Base-by-base conservation (phyloP, 306 rosid genomes). In the Arachis stenosperma region DNA sequence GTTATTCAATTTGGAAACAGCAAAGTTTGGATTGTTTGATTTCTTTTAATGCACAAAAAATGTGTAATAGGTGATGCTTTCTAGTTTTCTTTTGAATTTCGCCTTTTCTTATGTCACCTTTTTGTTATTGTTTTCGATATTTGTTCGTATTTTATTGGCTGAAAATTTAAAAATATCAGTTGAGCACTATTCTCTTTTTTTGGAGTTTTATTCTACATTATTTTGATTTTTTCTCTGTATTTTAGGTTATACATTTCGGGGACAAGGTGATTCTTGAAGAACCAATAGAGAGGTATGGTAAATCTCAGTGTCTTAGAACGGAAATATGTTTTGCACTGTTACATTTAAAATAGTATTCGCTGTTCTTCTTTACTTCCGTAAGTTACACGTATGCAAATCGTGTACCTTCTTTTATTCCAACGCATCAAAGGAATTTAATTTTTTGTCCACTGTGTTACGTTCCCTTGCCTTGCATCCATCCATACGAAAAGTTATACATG, bases 241-340 rank as follows among this genome's bases (percentile, higher is more conserved):
- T 52, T 52, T 80, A 94, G 99, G 85, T 89, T 52, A 72, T 84
- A 75, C 79, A 84, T 81, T 94, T 94, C 6, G 95, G 97, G 67
- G 99, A 94, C 87, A 94, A 87, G 81, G 89, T 84, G 75, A 94
- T 94, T 53, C 89, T 90, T 54, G 93, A 94, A 84, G 95, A 89
- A 62, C 96, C 98, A 58, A 56, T 94, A 74, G 98, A 91, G 87
- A 90, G 97, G 99, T 94, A 83, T 52, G 65, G 69, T 51, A 65
- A 42, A 66, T 80, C 57, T 50, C 29, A 52, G 7, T 52, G 5
- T 52, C 55, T 58, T 36, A 59, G 40, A 62, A 67, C 71, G 15
- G 66, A 65, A 66, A 43, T 10, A 62, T 60, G 17, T 48, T 48
- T 70, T 40, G 30, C 50, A 44, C 59, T n/a, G 68, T 9, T 47